Base-by-base conservation (phyloP, 345 rosid genomes). In the Dimocarpus longan region DNA sequence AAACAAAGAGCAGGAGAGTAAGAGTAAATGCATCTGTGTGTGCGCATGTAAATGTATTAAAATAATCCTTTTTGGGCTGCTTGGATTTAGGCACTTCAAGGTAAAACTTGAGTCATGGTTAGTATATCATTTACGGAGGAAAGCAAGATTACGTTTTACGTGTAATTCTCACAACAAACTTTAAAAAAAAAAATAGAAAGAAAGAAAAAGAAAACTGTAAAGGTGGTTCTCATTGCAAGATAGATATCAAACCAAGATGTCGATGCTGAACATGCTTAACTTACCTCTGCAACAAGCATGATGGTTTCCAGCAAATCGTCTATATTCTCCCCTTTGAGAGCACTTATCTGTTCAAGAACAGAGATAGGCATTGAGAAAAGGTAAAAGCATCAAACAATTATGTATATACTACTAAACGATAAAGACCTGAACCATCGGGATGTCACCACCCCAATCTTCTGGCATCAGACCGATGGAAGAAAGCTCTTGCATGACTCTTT, bases 221-320 rank as follows among this genome's bases (percentile, higher is more conserved):
- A 26, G 28, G 28, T 26, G 1, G 26, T 76, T 56, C 74, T 63
- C 43, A 40, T 12, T 10, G 65, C 72, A 72, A 57, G 40, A 73
- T 78, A 22, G 37, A 46, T 8, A 63, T 9, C 67, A 81, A 79
- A 54, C 59, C 62, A 75, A 39, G 46, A 56, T 73, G 39, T 54
- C 71, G 18, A n/a, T 24, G 24, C 42, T 16, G 6, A 21, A 18
- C 39, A 70, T 39, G 72, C 54, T 80, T 59, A 63, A 83, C 94
- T 81, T 74, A 96, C 99, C 97, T 96, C 99, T 19, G 99, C 97
- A 80, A 96, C 99, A 77, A 96, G 99, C 97, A 96, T 91, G 73
- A 91, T 88, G 56, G 97, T 96, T 88, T 96, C 99, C 90, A 96
- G 84, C 79, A 96, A 86, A 79, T 92, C 97, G 85, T 91, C 92